Evolutionary conservation across 192 early-diverging fungal species (phyloP), one percentile per base, ranked within the genome.

Genomic region (Dimargaris verticillata): DNA sequence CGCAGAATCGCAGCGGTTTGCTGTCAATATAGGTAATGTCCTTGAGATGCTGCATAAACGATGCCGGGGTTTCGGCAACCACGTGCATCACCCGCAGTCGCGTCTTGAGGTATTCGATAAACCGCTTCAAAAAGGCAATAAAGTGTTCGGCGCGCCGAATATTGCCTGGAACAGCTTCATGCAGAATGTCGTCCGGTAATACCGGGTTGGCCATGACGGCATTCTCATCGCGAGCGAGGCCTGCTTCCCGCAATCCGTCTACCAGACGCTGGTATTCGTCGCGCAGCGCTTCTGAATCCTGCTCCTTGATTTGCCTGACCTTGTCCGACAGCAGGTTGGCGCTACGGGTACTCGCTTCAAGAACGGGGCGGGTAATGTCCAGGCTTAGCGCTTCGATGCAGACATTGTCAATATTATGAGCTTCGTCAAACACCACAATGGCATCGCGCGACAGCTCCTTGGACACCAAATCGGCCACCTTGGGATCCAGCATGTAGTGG

Each of bases 391-490:
- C 88, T 61, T 99, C 97, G 43, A 95, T 96, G 72, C 97, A 99
- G 17, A 97, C 94, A 74, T 95, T 97, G 78, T 99, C 95, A 62
- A 99, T 97, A 67, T 99, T 97, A 76, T 99, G 94, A 0, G 97
- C 97, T 68, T 99, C 97, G 73, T 99, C 97, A 75, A 99, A 99
- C 0, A 99, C 87, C n/a, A 99, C 87, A 53, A 99, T 97, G 43
- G 85, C 84, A 52, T 97, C 89, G 69, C 86, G 89, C 41, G 88
- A 86, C 53, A 99, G 63, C 66, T 97, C 95, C 70, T 87, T 91
- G 5, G 93, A 97, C 33, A 99, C 90, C 55, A 96, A 65, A 44
- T 97, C 94, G 7, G 97, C 97, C 2, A 99, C 94, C 73, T 99
- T 99, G 22, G 97, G 97, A 70, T 99, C 97, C n/a, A 99, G 74